Conservation (phyloP, 2,329 filamentous ascomycete genomes). For the Thyridium curvatum region DNA sequence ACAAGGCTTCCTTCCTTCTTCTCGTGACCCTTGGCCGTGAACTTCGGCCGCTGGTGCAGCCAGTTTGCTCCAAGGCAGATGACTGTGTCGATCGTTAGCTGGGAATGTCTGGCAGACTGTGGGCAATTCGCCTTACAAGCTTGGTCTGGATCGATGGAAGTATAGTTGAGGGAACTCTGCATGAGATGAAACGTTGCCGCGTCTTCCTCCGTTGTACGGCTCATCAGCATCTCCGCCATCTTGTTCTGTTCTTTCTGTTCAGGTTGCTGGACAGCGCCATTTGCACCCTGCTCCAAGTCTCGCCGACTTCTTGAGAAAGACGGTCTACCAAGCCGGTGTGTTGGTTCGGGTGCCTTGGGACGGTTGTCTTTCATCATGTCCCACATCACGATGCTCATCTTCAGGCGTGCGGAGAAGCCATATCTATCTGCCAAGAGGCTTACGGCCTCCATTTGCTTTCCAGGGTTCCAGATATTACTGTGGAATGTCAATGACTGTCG, state of each 20-base stretch:
- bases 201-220: constrained; percentile 10
- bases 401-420: constrained; percentile 60
- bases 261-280: constrained; percentile 4
- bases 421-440: constrained; percentile 53
- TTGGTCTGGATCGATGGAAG: constrained; percentile 62
- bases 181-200: constrained; percentile 44
- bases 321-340: neutral
- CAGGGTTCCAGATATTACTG: constrained; percentile 66
- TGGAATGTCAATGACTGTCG: constrained; percentile 6
- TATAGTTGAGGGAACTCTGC: constrained; percentile 70
- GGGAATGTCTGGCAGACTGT: constrained; percentile 5
- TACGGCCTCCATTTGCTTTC: constrained; percentile 50
- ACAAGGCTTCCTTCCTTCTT: constrained; percentile 22
- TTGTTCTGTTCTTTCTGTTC: constrained; percentile 4
- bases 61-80: constrained; percentile 69
- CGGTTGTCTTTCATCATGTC: constrained; percentile 9
- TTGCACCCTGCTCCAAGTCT: constrained; percentile 5
- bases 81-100: constrained; percentile 32
- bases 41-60: constrained; percentile 32
- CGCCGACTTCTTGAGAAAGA: neutral
- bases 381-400: constrained; percentile 52
- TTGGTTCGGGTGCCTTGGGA: neutral
- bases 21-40: neutral
- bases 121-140: constrained; percentile 42
- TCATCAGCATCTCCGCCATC: neutral